These are phyloP conservation scores for Botrytis galanthina DNA, from an alignment of 2,329 filamentous ascomycete genomes.

Conservation along the genomic window DNA sequence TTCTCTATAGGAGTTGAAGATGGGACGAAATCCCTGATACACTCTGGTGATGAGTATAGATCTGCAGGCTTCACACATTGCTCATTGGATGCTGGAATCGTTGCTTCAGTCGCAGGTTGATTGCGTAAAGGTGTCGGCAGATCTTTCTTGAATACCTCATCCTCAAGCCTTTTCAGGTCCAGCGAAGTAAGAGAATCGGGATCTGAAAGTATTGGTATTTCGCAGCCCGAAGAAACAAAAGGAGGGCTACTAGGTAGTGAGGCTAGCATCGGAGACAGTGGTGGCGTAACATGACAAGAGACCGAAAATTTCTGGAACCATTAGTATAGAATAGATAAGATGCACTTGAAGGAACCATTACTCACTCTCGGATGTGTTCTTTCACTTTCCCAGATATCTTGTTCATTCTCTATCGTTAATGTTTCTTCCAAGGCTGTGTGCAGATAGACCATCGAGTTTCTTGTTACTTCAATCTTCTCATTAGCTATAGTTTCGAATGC, in stretches of 20 bases:
- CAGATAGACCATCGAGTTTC: conserved; percentile 31
- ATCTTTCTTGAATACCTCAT: conserved; percentile 36
- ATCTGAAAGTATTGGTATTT: conserved; percentile 33
- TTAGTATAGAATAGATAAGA: not conserved
- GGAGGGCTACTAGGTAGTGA: not conserved
- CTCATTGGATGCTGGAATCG: conserved; percentile 29
- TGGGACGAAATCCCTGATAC: conserved; percentile 15
- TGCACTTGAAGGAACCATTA: not conserved
- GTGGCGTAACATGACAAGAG: conserved; percentile 36
- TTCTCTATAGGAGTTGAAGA: conserved; percentile 16
- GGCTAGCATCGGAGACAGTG: conserved; percentile 31
- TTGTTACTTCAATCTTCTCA: conserved; percentile 35
- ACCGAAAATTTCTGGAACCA: conserved; percentile 24
- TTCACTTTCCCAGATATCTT: conserved; percentile 27
- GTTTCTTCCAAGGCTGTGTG: conserved; percentile 23
- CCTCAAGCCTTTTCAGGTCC: conserved; percentile 33
- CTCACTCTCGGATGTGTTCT: conserved; percentile 32
- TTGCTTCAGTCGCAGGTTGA: not conserved
- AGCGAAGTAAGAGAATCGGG: conserved; percentile 28
- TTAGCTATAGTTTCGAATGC: conserved; percentile 19
- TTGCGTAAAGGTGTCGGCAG: conserved; percentile 28
- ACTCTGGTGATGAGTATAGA: conserved; percentile 43
- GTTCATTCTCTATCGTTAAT: conserved; percentile 31
- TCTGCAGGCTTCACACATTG: conserved; percentile 67
- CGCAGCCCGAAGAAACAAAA: conserved; percentile 19